Base-by-base conservation (phyloP, 331 rosid genomes). In the Malus hybrid region DNA sequence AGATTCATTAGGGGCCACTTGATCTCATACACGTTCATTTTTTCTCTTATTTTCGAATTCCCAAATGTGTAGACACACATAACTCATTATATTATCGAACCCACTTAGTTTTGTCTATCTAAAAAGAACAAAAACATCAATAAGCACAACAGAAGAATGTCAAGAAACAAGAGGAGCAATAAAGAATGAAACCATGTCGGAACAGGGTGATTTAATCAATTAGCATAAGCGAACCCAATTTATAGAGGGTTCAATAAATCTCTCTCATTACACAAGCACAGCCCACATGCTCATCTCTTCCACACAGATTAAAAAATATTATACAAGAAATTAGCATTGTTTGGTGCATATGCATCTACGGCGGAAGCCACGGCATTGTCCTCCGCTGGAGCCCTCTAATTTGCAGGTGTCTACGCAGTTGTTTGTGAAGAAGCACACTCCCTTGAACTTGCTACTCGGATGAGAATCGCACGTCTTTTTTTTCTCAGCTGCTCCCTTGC, bases 341-440 rank as follows among this genome's bases (percentile, higher is more conserved):
- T 33, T 73, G 28, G 81, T 60, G 71, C 86, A 83, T 65, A 83
- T 66, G 71, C 86, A 83, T 39, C 74, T 73, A 29, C 75, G 84
- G 50, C 73, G 79, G 68, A 79, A 28, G 5, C 81, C 86, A 2
- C 61, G 26, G 81, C 86, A 83, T 18, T 79, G 56, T 10, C 84
- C 86, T 0, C 76, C 81, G 0, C 44, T 60, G 70, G 76, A 83
- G 56, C 86, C 86, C 70, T 79, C 86, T 9, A 39, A 66, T 34
- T 58, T 48, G 67, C 86, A 83, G 3, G 77, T 71, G 16, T 9
- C 0, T 1, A 20, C 81, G n/a, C 84, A 79, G 81, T 76, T 76
- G 52, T 18, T 72, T n/a, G 80, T 26, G 0, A 64, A 7, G 0
- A 32, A 1, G 66, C 86, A 83, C 10, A 66, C 0, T 2, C 84